These are phyloP conservation scores for Mycena amicta DNA, from an alignment of 768 basidiomycete species.

Conservation along the genomic window DNA sequence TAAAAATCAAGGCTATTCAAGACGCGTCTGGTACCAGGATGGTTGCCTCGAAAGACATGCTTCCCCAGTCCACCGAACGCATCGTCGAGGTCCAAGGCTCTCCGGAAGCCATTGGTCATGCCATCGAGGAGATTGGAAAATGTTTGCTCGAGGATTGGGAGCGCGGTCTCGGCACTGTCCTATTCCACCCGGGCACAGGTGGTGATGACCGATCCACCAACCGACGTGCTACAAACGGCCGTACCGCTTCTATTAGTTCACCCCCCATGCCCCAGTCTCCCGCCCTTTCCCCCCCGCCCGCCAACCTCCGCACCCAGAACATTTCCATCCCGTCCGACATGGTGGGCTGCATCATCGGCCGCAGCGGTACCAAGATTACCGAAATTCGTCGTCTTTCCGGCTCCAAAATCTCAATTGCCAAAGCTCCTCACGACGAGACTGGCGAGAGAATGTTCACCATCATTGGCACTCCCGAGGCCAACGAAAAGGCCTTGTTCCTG, in stretches of 20 bases:
- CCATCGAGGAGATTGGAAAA: slow-evolving; percentile 94
- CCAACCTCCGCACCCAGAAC: slow-evolving; percentile 95
- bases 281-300: slow-evolving; percentile 56
- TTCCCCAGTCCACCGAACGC: slow-evolving; percentile 98
- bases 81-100: slow-evolving; percentile 97
- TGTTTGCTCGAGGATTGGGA: slow-evolving; percentile 98
- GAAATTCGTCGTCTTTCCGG: slow-evolving; percentile 98
- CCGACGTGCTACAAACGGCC: slow-evolving; percentile 64
- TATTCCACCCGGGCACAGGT: slow-evolving; percentile 91
- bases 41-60: slow-evolving; percentile 99
- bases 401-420: slow-evolving; percentile 97
- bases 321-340: slow-evolving; percentile 99
- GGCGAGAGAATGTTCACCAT: slow-evolving; percentile 99
- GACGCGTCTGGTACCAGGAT: slow-evolving; percentile 95
- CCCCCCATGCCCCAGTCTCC: slow-evolving; percentile 49
- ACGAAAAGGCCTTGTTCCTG: slow-evolving; percentile 96
- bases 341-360: slow-evolving; percentile 97
- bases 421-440: slow-evolving; percentile 98
- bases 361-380: slow-evolving; percentile 97
- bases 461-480: slow-evolving; percentile 92
- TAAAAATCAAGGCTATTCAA: slow-evolving; percentile 99
- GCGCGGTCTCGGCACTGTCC: slow-evolving; percentile 87
- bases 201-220: slow-evolving; percentile 65
- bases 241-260: slow-evolving; percentile 52
- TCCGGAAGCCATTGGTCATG: slow-evolving; percentile 88